Percentiles rank a stretch among this genome's conserved stretches.
These are phyloP conservation scores for Tetrahymena thermophila DNA, from an alignment of 73 alveolate genomes.

Conservation along the genomic window DNA sequence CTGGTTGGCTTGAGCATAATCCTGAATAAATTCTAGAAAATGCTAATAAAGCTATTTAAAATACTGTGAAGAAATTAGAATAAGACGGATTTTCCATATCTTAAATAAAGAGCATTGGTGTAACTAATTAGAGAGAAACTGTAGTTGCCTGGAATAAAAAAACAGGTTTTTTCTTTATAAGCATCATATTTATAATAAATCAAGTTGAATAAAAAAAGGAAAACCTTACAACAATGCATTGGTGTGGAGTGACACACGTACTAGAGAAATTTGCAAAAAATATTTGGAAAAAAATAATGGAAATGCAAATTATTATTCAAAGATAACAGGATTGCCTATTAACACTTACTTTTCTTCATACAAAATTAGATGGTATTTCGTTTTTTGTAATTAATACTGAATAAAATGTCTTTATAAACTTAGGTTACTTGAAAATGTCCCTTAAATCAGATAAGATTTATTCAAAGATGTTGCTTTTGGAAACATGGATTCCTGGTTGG, in stretches of 20 bases:
- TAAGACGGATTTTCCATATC: background rate
- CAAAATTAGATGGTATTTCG: conserved; percentile 50
- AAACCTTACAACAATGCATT: conserved; percentile 64
- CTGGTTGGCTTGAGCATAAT: conserved; percentile 84
- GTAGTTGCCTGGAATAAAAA: conserved; percentile 68
- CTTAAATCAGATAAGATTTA: conserved; percentile 9
- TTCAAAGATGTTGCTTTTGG: conserved; percentile 56
- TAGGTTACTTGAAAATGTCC: conserved; percentile 52
- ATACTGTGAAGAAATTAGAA: conserved; percentile 19
- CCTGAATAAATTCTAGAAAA: conserved; percentile 58
- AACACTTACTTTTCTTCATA: conserved; percentile 72
- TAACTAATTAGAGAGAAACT: conserved; percentile 81
- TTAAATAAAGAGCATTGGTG: conserved; percentile 44
- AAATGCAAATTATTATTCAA: conserved; percentile 34
- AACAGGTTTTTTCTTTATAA: conserved; percentile 14
- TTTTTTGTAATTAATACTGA: background rate
- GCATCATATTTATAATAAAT: background rate
- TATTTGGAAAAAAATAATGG: conserved; percentile 25
- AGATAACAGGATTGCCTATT: conserved; percentile 65
- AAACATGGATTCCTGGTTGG: conserved; percentile 74
- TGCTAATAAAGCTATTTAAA: conserved; percentile 38
- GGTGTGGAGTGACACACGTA: conserved; percentile 77
- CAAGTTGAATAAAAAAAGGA: background rate
- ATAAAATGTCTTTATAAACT: background rate
- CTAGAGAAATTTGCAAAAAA: conserved; percentile 46